Conservation (phyloP, 148 eudicot genomes). For the Camellia lanceoleosa region DNA sequence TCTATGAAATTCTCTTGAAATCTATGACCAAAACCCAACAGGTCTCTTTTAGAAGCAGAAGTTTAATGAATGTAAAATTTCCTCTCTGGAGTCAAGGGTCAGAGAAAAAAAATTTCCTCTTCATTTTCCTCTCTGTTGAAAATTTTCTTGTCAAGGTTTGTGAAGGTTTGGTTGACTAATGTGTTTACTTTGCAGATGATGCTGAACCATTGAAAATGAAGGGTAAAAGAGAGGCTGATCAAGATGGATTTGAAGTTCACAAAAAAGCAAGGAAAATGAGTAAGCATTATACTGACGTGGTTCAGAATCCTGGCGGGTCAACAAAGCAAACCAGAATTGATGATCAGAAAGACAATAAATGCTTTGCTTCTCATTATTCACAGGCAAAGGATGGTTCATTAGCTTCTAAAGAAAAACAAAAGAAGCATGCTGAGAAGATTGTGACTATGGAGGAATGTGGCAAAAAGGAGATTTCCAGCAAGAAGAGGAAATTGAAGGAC, state of each 20-base stretch:
- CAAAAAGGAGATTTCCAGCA: constrained; percentile 22
- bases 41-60: constrained; percentile 18
- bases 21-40: constrained; percentile 22
- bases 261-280: constrained; percentile 29
- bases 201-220: constrained; percentile 19
- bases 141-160: too few relatives aligned
- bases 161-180: not conserved
- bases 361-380: constrained; percentile 14
- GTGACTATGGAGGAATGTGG: constrained; percentile 15
- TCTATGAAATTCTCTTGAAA: not conserved
- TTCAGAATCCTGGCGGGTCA: constrained; percentile 7
- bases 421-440: constrained; percentile 14
- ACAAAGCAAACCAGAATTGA: constrained; percentile 14
- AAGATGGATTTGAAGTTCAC: constrained; percentile 24
- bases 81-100: not conserved
- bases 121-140: too few relatives aligned
- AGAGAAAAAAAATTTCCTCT: too few relatives aligned
- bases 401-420: constrained; percentile 19
- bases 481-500: constrained; percentile 42
- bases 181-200: constrained; percentile 24
- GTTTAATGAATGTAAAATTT: constrained; percentile 22
- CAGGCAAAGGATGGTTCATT: constrained; percentile 15
- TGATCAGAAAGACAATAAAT: constrained; percentile 16
- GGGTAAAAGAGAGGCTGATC: constrained; percentile 36
- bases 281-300: constrained; percentile 17